Evolutionary conservation across 768 basidiomycete species (phyloP), one percentile per base, ranked within the genome.

Genomic region (Termitomyces sp.): DNA sequence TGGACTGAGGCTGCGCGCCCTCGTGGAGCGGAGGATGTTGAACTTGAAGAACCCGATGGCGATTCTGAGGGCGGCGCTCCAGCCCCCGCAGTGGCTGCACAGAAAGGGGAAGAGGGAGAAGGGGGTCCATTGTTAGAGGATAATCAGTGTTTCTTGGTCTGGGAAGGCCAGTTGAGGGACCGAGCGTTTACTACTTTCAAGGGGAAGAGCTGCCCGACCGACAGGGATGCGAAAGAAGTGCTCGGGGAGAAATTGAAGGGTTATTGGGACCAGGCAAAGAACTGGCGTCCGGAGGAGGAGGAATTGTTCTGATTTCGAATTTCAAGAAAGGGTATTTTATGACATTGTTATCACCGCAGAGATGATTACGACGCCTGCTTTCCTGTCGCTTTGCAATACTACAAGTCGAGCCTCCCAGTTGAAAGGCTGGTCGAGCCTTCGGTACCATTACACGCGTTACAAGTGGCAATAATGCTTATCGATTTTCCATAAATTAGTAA

Each of bases 241-340:
- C 78, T 98, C 30, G 95, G 95, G 1, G 81, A 84, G 59, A 93
- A 87, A 78, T 70, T 94, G 72, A 87, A 87, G 50, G 91, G 93
- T 0, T 91, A 94, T 70, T 98, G 95, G 95, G 96, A 98, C 71
- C 83, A 91, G 72, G 87, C 93, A 31, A 97, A 95, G 84, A 89
- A 91, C 67, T 93, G 87, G 84, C 90, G 84, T 70, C 81, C 85
- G 5, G 88, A 90, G 70, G 91, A 93, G 55, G 89, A 91, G 64
- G 88, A 91, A 58, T 63, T 86, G 65, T 83, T 85, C 66, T 88
- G 69, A 36, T 51, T 8, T 22, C 49, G 46, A 52, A 52, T 34
- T 5, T 1, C 20, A 22, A 36, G 47, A 48, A 48, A 4, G 46
- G 46, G 46, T 30, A n/a, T 48, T 24, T 27, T 27, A 20, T 44